Evolutionary conservation across 371 early-diverging fungal genomes (phyloP).

Genomic region (Mucor mucedo): DNA sequence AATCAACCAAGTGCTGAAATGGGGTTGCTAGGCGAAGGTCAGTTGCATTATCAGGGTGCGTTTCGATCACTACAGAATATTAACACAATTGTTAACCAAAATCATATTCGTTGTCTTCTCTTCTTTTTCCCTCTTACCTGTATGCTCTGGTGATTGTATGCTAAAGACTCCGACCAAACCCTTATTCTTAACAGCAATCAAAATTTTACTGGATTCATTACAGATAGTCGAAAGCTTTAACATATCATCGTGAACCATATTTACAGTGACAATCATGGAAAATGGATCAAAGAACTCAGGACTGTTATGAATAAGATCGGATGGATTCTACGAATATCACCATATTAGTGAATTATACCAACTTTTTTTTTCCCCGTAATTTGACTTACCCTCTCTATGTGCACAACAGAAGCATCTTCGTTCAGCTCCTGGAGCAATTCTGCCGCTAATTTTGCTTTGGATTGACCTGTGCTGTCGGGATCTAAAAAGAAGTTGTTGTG

Average conservation of each 20-base stretch:
- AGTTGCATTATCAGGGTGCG: conserved; percentile 78
- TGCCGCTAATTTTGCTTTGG: conserved; percentile 67
- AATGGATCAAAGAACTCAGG: conserved; percentile 73
- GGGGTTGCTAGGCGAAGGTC: conserved; percentile 88
- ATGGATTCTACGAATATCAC: conserved; percentile 24
- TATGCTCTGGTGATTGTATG: conserved; percentile 76
- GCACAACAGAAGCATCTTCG: conserved; percentile 76
- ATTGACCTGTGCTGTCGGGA: conserved; percentile 61
- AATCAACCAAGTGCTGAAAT: conserved; percentile 70
- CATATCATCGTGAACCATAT: conserved; percentile 61
- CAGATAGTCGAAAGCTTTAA: conserved; percentile 65
- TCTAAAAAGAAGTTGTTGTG: conserved; percentile 92
- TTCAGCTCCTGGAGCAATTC: conserved; percentile 86
- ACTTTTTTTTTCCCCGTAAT: no score
- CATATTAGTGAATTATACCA: background rate
- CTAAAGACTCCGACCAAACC: conserved; percentile 81
- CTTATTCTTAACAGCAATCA: conserved; percentile 72
- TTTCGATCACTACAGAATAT: conserved; percentile 76
- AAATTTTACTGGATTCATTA: conserved; percentile 59
- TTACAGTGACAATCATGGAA: conserved; percentile 75
- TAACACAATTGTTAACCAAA: background rate
- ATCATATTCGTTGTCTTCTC: background rate
- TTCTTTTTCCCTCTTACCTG: conserved; percentile 48
- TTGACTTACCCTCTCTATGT: conserved; percentile 50
- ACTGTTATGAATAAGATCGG: conserved; percentile 51